These are phyloP conservation scores for Carpinus viminea DNA, from an alignment of 306 rosid species.

Conservation along the genomic window DNA sequence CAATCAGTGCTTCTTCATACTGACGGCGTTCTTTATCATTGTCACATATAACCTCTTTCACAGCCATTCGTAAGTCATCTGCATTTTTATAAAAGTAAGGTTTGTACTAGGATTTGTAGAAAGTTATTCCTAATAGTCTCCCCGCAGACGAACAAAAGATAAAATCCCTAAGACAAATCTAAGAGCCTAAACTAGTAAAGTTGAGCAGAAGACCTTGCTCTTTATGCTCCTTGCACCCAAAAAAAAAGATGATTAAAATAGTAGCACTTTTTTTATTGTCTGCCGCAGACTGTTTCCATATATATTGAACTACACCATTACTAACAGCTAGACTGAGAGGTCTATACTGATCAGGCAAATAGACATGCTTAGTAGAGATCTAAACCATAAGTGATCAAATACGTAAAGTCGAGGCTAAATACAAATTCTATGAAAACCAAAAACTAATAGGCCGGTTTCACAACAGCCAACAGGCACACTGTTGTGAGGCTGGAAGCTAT, in stretches of 20 bases:
- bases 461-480: not conserved
- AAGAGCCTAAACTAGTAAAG: conserved; percentile 11
- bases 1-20: conserved; percentile 79
- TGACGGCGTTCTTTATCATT: conserved; percentile 53
- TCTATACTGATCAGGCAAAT: not conserved
- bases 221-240: conserved; percentile 9
- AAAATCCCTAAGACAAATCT: not conserved
- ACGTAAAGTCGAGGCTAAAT: not conserved
- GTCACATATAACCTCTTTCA: conserved; percentile 81
- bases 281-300: not conserved
- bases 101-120: conserved; percentile 4
- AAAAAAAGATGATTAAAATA: not conserved
- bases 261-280: not conserved
- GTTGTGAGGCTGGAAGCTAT: not conserved
- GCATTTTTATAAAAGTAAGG: conserved; percentile 17
- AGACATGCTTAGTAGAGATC: not conserved
- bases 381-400: not conserved
- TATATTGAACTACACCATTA: not conserved
- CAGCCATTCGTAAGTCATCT: conserved; percentile 93
- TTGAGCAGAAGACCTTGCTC: not conserved
- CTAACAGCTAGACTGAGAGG: not conserved
- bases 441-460: not conserved
- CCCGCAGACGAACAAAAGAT: not conserved
- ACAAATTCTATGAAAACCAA: not conserved
- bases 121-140: conserved; percentile 5